Base-by-base conservation (phyloP, 2,329 filamentous ascomycete species). In the Trichoderma sp. region DNA sequence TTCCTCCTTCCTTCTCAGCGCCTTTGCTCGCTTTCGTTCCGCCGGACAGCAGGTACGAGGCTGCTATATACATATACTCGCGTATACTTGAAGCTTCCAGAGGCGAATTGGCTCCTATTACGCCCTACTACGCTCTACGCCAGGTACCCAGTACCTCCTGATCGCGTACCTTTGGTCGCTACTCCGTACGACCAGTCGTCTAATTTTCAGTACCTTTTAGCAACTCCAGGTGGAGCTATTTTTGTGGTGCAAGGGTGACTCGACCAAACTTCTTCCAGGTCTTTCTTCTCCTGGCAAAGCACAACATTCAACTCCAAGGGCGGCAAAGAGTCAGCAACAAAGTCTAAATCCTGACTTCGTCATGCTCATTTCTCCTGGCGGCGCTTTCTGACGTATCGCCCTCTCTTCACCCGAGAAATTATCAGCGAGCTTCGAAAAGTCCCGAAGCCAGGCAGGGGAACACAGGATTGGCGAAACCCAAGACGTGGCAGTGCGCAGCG, bases 401-500 rank as follows among this genome's bases (percentile, higher is more conserved):
- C 5, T 29, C 4, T n/a, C 35, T 33, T 65, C 9, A 64, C 21
- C 60, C 60, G 71, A 73, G 71, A 73, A 73, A 73, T 65, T 64
- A 73, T 56, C 71, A 73, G 18, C 6, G 14, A 24, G 35, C 62
- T 21, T 73, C 60, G 45, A 64, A 62, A 64, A 73, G 38, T 35
- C 69, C 29, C 68, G 56, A 50, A 29, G 18, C 29, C 59, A 53
- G 35, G 35, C 29, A 35, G 71, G 67, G 50, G 67, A n/a, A 31
- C 16, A 65, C 41, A 33, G 60, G 71, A 38, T 64, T 73, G 71
- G 27, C 60, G n/a, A 65, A 29, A 56, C 71, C 60, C 50, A 45
- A 65, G 60, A 59, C 74, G 74, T 75, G 74, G 74, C 74, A 75
- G 74, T 71, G 74, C 59, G 63, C 50, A 59, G 66, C 72, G 72